Conservation (phyloP, 176 grass and related monocot genomes). For the Lolium perenne region DNA sequence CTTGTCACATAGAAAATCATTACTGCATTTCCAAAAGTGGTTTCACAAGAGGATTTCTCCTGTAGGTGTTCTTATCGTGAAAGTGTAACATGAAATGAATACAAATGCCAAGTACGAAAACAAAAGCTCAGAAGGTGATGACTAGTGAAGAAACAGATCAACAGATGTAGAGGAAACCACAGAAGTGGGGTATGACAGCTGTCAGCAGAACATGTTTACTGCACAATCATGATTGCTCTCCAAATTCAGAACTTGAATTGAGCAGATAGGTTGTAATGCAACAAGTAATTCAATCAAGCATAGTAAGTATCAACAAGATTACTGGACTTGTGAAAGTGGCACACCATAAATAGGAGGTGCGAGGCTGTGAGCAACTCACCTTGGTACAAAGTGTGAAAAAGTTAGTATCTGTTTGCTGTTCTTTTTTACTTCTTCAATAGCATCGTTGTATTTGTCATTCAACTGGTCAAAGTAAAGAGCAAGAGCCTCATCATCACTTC, state of each 20-base stretch:
- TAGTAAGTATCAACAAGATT: conserved; percentile 23
- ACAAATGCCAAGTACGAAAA: conserved; percentile 4
- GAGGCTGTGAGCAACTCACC: conserved; percentile 46
- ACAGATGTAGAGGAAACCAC: not conserved
- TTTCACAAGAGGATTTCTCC: not conserved
- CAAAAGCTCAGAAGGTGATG: conserved; percentile 20
- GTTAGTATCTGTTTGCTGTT: conserved; percentile 76
- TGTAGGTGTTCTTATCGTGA: conserved; percentile 12
- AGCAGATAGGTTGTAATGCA: not conserved
- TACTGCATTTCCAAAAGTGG: not conserved
- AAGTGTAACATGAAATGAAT: conserved; percentile 11
- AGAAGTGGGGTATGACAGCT: not conserved
- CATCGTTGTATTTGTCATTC: conserved; percentile 76
- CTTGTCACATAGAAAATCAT: not conserved
- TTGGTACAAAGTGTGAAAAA: conserved; percentile 97
- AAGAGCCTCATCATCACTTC: conserved; percentile 68
- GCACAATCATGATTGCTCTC: not conserved
- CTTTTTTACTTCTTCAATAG: conserved; percentile 79
- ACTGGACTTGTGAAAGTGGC: not conserved
- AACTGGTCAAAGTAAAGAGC: conserved; percentile 86
- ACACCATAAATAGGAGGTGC: conserved; percentile 8
- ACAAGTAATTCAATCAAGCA: conserved; percentile 32
- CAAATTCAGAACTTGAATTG: conserved; percentile 16
- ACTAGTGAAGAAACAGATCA: conserved; percentile 11
- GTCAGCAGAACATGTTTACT: not conserved